Percentiles rank a stretch among this genome's conserved stretches.
These are phyloP conservation scores for Asterophora lycoperdoides DNA, from an alignment of 768 basidiomycete genomes.

Conservation along the genomic window DNA sequence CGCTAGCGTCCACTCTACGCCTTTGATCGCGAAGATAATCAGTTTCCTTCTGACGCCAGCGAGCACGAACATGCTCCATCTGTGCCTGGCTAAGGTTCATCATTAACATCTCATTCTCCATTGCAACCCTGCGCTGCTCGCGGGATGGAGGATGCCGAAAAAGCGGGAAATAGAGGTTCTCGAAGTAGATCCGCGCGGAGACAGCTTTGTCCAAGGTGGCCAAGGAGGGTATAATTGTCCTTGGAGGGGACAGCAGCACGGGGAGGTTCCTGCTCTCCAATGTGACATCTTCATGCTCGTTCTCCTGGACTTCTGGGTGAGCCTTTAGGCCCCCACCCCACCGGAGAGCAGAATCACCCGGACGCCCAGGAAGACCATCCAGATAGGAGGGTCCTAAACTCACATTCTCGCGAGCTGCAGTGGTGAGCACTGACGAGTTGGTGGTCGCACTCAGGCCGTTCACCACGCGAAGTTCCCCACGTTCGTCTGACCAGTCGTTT, in stretches of 20 bases:
- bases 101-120: constrained; percentile 82
- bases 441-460: constrained; percentile 47
- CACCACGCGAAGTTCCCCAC: constrained; percentile 66
- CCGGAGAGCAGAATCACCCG: constrained; percentile 56
- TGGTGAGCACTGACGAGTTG: constrained; percentile 68
- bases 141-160: constrained; percentile 82
- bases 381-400: constrained; percentile 37
- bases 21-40: constrained; percentile 84
- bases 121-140: constrained; percentile 77
- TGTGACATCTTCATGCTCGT: constrained; percentile 43
- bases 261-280: constrained; percentile 28
- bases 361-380: constrained; percentile 50
- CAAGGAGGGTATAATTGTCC: constrained; percentile 78
- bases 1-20: constrained; percentile 76
- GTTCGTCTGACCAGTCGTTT: constrained; percentile 38
- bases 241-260: constrained; percentile 38
- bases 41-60: constrained; percentile 86
- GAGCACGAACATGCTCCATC: constrained; percentile 65
- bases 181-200: constrained; percentile 90
- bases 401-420: constrained; percentile 70
- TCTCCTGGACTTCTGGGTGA: constrained; percentile 65
- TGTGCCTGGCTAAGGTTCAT: constrained; percentile 68
- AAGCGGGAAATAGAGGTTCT: constrained; percentile 83
- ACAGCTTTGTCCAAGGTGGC: constrained; percentile 92
- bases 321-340: constrained; percentile 58